Conservation (phyloP, 805 yeast genomes). For the Hanseniaspora taiwanica region DNA sequence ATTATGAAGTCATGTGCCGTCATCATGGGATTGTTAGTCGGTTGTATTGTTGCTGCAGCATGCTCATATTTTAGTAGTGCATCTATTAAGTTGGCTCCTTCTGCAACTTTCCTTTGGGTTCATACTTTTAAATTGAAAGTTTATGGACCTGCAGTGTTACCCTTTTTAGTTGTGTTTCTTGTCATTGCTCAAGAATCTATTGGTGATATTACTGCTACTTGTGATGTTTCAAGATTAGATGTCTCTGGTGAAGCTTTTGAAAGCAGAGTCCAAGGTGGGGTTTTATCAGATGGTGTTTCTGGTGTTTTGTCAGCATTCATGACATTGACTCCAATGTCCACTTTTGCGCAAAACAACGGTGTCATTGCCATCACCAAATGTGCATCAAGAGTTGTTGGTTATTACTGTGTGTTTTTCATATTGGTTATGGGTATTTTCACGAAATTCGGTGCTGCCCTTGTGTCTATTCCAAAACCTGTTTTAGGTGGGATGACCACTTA, state of each 20-base stretch:
- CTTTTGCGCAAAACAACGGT: constrained; percentile 93
- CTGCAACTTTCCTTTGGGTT: constrained; percentile 76
- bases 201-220: constrained; percentile 90
- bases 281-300: constrained; percentile 76
- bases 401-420: constrained; percentile 69
- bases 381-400: constrained; percentile 76
- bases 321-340: constrained; percentile 82
- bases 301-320: constrained; percentile 64
- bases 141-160: constrained; percentile 78
- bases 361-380: constrained; percentile 86
- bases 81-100: constrained; percentile 58
- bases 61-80: constrained; percentile 56
- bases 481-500: constrained; percentile 84
- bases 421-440: constrained; percentile 79
- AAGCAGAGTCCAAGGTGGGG: constrained; percentile 84
- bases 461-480: constrained; percentile 64
- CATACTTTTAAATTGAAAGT: constrained; percentile 65
- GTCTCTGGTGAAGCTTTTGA: constrained; percentile 76
- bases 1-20: constrained; percentile 92
- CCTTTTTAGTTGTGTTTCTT: constrained; percentile 70
- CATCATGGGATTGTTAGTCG: constrained; percentile 68
- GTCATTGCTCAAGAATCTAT: constrained; percentile 86
- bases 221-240: constrained; percentile 76
- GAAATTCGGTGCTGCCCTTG: constrained; percentile 81
- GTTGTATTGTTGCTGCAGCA: constrained; percentile 89